These are phyloP conservation scores for Chaetomium sp. DNA, from an alignment of 2,329 filamentous ascomycete species.

Conservation along the genomic window DNA sequence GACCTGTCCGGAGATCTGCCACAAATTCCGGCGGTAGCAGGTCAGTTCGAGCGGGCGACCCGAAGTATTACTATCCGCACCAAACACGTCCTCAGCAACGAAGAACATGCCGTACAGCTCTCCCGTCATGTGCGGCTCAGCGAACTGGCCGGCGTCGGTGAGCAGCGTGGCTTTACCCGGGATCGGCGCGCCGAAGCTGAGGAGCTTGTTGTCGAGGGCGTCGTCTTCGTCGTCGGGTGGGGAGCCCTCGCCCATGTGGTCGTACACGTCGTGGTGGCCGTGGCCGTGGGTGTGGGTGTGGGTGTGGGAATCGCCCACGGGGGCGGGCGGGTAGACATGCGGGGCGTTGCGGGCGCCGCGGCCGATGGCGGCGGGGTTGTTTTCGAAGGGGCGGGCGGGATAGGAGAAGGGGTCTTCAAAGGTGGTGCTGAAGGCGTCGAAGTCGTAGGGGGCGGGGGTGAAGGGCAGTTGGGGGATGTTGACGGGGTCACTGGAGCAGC, in stretches of 20 bases:
- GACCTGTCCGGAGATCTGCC: slow-evolving; percentile 87
- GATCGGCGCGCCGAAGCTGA: slow-evolving; percentile 63
- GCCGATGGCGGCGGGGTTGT: slow-evolving; percentile 26
- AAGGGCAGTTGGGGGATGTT: slow-evolving; percentile 44
- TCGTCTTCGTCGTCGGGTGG: slow-evolving; percentile 36
- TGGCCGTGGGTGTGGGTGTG: not conserved
- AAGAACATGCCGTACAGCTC: slow-evolving; percentile 88
- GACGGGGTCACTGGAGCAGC: slow-evolving; percentile 34
- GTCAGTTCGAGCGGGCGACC: slow-evolving; percentile 70
- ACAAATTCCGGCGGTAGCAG: slow-evolving; percentile 90
- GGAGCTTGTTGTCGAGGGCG: slow-evolving; percentile 61
- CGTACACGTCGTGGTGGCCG: slow-evolving; percentile 1
- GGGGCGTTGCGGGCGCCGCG: slow-evolving; percentile 5
- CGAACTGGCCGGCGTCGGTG: slow-evolving; percentile 58
- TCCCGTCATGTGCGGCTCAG: slow-evolving; percentile 61
- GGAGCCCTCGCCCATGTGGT: not conserved
- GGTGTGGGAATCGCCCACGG: slow-evolving; percentile 20
- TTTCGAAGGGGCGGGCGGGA: slow-evolving; percentile 40
- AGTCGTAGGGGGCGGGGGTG: slow-evolving; percentile 50
- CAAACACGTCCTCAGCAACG: slow-evolving; percentile 73
- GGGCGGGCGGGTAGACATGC: slow-evolving; percentile 8
- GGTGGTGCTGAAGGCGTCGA: slow-evolving; percentile 53
- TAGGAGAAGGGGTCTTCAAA: slow-evolving; percentile 63
- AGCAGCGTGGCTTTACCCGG: slow-evolving; percentile 52
- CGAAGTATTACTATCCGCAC: slow-evolving; percentile 44